Percentiles rank a stretch among this genome's conserved stretches.
These are phyloP conservation scores for Zelonia costaricensis DNA, from an alignment of 208 protist species.

Conservation along the genomic window DNA sequence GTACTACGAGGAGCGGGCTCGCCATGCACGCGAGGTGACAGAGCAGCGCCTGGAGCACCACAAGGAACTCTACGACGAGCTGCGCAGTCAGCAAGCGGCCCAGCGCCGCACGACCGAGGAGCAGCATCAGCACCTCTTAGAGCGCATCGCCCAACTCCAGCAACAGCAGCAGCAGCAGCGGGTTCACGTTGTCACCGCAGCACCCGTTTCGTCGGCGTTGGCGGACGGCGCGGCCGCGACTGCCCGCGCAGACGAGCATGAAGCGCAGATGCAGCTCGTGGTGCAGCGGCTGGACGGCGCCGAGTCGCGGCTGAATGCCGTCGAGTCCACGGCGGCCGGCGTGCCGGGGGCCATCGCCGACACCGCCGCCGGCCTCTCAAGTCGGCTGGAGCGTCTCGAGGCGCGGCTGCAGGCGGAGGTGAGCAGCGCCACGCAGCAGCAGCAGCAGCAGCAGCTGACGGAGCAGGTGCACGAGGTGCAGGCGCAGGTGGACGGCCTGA, in stretches of 20 bases:
- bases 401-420: neutral
- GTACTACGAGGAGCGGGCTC: constrained; percentile 25
- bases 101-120: constrained; percentile 22
- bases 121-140: constrained; percentile 17
- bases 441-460: constrained; percentile 7
- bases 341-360: too few species aligned
- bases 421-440: too few species aligned
- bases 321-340: too few species aligned
- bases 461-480: constrained; percentile 3
- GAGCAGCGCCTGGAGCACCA: constrained; percentile 37
- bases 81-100: constrained; percentile 10
- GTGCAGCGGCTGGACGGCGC: too few species aligned
- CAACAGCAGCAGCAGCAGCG: constrained; percentile 10
- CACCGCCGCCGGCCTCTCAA: too few species aligned
- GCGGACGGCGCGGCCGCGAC: too few species aligned
- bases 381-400: too few species aligned
- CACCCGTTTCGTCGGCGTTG: too few species aligned
- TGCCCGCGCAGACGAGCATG: too few species aligned
- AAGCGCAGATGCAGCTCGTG: too few species aligned
- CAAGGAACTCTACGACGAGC: constrained; percentile 22
- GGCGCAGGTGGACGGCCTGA: constrained; percentile 1
- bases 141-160: constrained; percentile 5
- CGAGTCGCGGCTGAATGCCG: too few species aligned
- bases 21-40: constrained; percentile 16
- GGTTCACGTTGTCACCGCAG: too few species aligned